These are phyloP conservation scores for Rhizopogon hawkerae DNA, from an alignment of 1,284 basidiomycete species.

Conservation along the genomic window DNA sequence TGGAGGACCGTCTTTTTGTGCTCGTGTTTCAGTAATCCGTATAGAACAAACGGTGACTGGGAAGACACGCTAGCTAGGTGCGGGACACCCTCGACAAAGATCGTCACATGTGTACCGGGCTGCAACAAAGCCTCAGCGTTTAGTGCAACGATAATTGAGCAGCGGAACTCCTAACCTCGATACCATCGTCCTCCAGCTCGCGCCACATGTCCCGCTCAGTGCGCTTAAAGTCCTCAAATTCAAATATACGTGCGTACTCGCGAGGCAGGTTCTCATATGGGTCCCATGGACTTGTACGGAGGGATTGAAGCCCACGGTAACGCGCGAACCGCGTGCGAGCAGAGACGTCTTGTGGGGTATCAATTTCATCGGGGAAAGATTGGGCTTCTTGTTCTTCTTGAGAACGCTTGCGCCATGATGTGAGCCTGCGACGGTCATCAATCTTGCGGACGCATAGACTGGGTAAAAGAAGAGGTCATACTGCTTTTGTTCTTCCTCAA, in stretches of 20 bases:
- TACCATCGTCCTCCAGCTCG: slow-evolving; percentile 48
- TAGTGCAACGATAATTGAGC: slow-evolving; percentile 1
- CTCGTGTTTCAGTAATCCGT: slow-evolving; percentile 88
- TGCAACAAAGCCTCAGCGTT: slow-evolving; percentile 24
- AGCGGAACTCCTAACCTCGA: slow-evolving; percentile 46
- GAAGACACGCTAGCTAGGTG: slow-evolving; percentile 33
- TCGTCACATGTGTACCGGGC: slow-evolving; percentile 74
- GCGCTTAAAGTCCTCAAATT: slow-evolving; percentile 90
- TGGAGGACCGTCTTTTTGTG: slow-evolving; percentile 94
- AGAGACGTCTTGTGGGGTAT: slow-evolving; percentile 85
- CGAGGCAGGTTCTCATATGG: slow-evolving; percentile 92
- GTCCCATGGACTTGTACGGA: slow-evolving; percentile 96
- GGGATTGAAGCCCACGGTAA: slow-evolving; percentile 85
- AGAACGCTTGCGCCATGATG: slow-evolving; percentile 58
- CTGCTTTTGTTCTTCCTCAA: slow-evolving; percentile 80
- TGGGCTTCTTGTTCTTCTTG: slow-evolving; percentile 73
- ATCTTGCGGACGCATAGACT: slow-evolving; percentile 5
- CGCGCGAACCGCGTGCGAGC: slow-evolving; percentile 87
- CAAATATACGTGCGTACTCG: slow-evolving; percentile 94
- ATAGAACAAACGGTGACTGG: slow-evolving; percentile 59
- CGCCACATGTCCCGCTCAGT: slow-evolving; percentile 73
- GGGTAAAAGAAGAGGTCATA: slow-evolving; percentile 32
- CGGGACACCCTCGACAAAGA: slow-evolving; percentile 70
- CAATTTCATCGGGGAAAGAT: slow-evolving; percentile 94
- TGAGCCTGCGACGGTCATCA: slow-evolving; percentile 39